Conservation (phyloP, 495 filamentous ascomycete species). For the Penicillium argentinense region DNA sequence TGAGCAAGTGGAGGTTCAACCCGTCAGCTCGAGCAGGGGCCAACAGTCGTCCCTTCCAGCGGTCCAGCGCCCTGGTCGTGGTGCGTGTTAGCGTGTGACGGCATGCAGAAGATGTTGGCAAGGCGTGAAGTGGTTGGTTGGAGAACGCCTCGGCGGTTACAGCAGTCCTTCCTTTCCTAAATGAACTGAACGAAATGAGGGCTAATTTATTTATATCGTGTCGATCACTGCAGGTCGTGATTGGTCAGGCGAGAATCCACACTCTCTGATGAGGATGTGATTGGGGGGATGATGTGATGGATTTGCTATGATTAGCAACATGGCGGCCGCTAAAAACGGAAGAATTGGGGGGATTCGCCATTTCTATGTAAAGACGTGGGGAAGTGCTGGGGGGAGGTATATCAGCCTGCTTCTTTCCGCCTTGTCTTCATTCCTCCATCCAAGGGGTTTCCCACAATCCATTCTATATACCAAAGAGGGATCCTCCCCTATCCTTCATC, state of each 20-base stretch:
- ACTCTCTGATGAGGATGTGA: too few species aligned
- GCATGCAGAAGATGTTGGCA: conserved; percentile 21
- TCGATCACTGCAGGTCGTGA: neutral
- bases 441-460: neutral
- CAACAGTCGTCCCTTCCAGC: neutral
- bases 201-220: conserved; percentile 17
- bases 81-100: conserved; percentile 17
- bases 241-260: too few species aligned
- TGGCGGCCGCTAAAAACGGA: conserved; percentile 10
- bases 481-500: neutral
- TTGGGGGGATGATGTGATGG: conserved; percentile 4
- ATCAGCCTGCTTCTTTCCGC: conserved; percentile 10
- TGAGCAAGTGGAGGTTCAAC: conserved; percentile 15
- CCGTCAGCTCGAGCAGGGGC: conserved; percentile 4
- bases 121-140: conserved; percentile 16
- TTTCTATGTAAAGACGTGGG: conserved; percentile 21
- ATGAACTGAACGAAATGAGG: too few species aligned
- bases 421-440: conserved; percentile 2
- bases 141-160: conserved; percentile 38
- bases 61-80: neutral
- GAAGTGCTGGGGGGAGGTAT: conserved; percentile 12
- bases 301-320: conserved; percentile 30
- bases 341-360: conserved; percentile 15
- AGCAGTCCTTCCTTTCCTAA: too few species aligned
- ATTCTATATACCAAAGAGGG: neutral